A percentile compares a stretch with the other conserved stretches of the same genome.
Evolutionary conservation across 2,329 filamentous ascomycete genomes (phyloP).

Genomic region (Amphichorda felina): DNA sequence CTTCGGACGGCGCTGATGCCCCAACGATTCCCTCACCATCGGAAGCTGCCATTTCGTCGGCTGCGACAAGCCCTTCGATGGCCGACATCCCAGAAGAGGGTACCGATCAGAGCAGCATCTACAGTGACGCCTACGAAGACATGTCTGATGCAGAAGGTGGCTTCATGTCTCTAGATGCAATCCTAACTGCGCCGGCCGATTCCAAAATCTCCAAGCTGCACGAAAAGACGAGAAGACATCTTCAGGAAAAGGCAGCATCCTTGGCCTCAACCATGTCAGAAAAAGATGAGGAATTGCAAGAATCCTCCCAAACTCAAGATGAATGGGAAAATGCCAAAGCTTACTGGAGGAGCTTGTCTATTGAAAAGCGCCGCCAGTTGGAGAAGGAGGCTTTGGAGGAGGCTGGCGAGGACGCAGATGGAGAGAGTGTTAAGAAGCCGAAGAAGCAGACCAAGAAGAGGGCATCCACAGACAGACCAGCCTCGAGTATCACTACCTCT

Average conservation of each 20-base stretch:
- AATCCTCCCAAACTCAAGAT: slow-evolving; percentile 9
- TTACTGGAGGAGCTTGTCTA: slow-evolving; percentile 57
- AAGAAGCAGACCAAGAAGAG: slow-evolving; percentile 30
- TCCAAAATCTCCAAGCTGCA: slow-evolving; percentile 6
- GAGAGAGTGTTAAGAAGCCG: slow-evolving; percentile 8
- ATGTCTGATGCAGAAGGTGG: slow-evolving; percentile 51
- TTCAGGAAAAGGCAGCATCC: neutral
- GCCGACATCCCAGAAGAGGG: slow-evolving; percentile 23
- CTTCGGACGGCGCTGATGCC: too few relatives aligned
- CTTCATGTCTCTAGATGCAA: slow-evolving; percentile 62
- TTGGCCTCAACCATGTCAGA: neutral
- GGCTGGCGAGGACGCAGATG: slow-evolving; percentile 31
- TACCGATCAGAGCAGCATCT: slow-evolving; percentile 47
- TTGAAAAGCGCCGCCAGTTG: slow-evolving; percentile 49
- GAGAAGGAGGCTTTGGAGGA: slow-evolving; percentile 45
- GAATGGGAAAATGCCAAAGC: slow-evolving; percentile 59
- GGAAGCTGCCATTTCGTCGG: too few relatives aligned
- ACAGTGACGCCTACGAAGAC: slow-evolving; percentile 70
- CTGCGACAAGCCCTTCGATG: slow-evolving; percentile 14
- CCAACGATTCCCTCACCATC: too few relatives aligned
- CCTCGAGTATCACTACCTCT: neutral
- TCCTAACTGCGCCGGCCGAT: slow-evolving; percentile 46
- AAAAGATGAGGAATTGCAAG: neutral
- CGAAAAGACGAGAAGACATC: slow-evolving; percentile 4
- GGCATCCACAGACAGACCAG: slow-evolving; percentile 2